Conservation (phyloP, 352 stramenopile species). For the Pythium aristosporum region DNA sequence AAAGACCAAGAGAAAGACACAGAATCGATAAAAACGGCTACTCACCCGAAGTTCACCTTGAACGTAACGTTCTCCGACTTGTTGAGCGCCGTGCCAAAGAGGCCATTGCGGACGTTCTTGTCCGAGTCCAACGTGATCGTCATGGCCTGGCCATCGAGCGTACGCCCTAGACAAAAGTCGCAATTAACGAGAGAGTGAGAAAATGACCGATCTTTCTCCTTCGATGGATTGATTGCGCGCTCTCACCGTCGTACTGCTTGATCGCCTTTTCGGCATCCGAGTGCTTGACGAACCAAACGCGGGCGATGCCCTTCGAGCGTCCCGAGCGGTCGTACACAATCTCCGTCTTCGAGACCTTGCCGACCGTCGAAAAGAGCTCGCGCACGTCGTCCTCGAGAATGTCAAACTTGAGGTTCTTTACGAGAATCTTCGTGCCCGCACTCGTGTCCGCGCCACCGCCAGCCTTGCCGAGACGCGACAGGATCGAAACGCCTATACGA, state of each 20-base stretch:
- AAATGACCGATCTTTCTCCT: background rate
- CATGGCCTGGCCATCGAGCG: slow-evolving; percentile 73
- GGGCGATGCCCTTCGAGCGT: slow-evolving; percentile 77
- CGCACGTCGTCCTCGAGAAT: slow-evolving; percentile 81
- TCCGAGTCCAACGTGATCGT: slow-evolving; percentile 67
- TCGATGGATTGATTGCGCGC: background rate
- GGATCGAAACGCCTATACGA: slow-evolving; percentile 48
- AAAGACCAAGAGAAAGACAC: background rate
- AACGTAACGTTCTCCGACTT: slow-evolving; percentile 69
- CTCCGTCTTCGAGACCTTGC: slow-evolving; percentile 74
- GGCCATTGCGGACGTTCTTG: slow-evolving; percentile 72
- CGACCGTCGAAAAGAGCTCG: slow-evolving; percentile 77
- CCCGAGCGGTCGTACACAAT: slow-evolving; percentile 83
- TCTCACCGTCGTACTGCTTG: slow-evolving; percentile 81
- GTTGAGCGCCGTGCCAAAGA: slow-evolving; percentile 72
- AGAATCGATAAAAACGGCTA: background rate
- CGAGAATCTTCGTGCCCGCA: slow-evolving; percentile 68
- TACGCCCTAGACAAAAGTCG: slow-evolving; percentile 42
- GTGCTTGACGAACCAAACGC: slow-evolving; percentile 71
- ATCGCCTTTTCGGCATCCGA: slow-evolving; percentile 76
- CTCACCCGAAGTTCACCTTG: slow-evolving; percentile 78
- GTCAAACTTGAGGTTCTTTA: slow-evolving; percentile 86
- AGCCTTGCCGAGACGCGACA: slow-evolving; percentile 62
- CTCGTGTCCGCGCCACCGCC: slow-evolving; percentile 19
- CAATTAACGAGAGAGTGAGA: too few species aligned